phyloP scores from a whole-genome alignment of 2,329 filamentous ascomycete species.

The Herpotrichia juniperi region DNA sequence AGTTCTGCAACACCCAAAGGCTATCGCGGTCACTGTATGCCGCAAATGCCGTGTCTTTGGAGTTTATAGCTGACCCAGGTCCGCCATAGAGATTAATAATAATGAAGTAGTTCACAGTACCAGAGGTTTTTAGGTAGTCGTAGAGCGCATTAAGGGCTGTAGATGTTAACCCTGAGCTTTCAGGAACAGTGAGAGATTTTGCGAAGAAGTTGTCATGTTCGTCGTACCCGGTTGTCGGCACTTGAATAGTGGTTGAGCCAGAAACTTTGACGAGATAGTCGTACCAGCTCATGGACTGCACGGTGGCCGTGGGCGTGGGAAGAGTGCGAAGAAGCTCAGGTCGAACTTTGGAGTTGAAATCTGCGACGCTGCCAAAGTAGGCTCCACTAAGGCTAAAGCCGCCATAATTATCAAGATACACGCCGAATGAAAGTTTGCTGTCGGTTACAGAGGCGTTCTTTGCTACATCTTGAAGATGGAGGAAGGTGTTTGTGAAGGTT shows the following conservation, averaged over 20 bases:
- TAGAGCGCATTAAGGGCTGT: constrained; percentile 29
- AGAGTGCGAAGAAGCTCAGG: constrained; percentile 49
- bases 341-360: constrained; percentile 46
- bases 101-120: constrained; percentile 35
- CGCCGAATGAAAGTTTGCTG: constrained; percentile 48
- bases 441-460: constrained; percentile 49
- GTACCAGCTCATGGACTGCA: constrained; percentile 40
- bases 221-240: constrained; percentile 41
- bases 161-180: constrained; percentile 33
- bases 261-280: constrained; percentile 51
- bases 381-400: constrained; percentile 47
- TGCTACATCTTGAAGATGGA: constrained; percentile 50
- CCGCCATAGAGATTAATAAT: constrained; percentile 50
- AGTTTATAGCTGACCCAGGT: constrained; percentile 43
- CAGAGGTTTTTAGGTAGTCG: constrained; percentile 35
- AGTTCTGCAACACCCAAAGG: constrained; percentile 48
- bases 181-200: constrained; percentile 48
- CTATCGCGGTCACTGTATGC: constrained; percentile 44
- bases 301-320: constrained; percentile 28
- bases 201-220: constrained; percentile 49
- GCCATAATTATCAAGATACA: constrained; percentile 46
- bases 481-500: constrained; percentile 45
- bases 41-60: constrained; percentile 39
- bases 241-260: constrained; percentile 31
- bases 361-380: constrained; percentile 45